These are phyloP conservation scores for Plasmodium sp. DNA, from an alignment of 169 alveolate genomes.

Conservation along the genomic window DNA sequence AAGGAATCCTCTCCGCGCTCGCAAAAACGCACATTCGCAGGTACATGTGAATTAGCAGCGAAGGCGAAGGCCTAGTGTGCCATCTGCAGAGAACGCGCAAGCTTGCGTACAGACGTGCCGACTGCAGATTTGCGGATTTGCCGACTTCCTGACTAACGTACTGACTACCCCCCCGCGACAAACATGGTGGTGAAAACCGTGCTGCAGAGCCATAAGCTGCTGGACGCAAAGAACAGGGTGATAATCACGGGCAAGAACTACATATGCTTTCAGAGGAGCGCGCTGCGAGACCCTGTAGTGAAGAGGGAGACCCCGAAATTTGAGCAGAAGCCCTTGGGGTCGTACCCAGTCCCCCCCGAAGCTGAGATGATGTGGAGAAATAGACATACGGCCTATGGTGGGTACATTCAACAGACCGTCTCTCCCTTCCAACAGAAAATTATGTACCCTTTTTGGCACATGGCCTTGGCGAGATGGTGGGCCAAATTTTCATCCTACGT, in stretches of 20 bases:
- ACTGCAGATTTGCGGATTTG: too few relatives aligned
- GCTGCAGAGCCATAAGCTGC: background rate
- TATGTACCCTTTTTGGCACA: conserved; percentile 88
- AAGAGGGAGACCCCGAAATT: conserved; percentile 82
- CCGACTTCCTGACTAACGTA: background rate
- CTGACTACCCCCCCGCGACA: background rate
- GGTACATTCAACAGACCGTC: conserved; percentile 88
- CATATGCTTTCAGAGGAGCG: conserved; percentile 48
- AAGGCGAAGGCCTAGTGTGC: background rate
- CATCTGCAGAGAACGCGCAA: background rate
- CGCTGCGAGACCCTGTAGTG: conserved; percentile 19
- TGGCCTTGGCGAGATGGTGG: conserved; percentile 90
- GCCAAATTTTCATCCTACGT: conserved; percentile 82
- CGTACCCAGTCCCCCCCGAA: conserved; percentile 91
- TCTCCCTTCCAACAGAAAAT: conserved; percentile 90
- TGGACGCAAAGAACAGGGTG: background rate
- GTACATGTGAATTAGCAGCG: background rate
- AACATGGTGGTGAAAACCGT: conserved; percentile 4
- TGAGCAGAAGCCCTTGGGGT: conserved; percentile 87
- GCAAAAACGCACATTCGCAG: background rate
- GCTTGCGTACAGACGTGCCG: background rate
- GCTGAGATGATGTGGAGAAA: conserved; percentile 90
- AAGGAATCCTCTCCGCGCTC: background rate
- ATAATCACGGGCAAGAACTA: background rate
- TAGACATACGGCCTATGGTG: conserved; percentile 88